Base-by-base conservation (phyloP, 139 green algal genomes). In the Desmodesmus armatus region DNA sequence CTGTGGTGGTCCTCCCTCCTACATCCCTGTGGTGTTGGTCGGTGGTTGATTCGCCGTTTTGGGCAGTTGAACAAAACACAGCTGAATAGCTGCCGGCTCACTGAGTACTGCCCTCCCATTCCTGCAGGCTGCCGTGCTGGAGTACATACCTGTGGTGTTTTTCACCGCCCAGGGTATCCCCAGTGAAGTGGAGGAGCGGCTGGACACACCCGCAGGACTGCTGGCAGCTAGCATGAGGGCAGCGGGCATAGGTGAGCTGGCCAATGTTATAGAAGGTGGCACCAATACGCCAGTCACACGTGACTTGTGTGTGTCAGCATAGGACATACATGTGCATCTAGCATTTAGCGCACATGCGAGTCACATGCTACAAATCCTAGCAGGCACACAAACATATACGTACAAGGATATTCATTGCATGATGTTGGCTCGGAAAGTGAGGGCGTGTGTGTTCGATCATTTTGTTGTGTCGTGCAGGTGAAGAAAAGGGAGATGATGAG, bases 111-210 rank as follows among this genome's bases (percentile, higher is more conserved):
- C n/a, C n/a, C n/a, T n/a, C n/a, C n/a, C n/a, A n/a, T 92, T 89
- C 39, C 25, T 29, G 37, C 88, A 92, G 19, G 51, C 85, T 17
- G 75, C 87, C 0, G 92, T 96, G 69, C 84, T 93, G 37, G 81
- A 78, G 60, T 92, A 93, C 85, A 93, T 96, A 29, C 96, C 96
- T 3, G 95, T 98, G 3, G 94, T 98, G 23, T 98, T 98, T 85
- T 98, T 98, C 88, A 98, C 93, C 0, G 83, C 92, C 27, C 86
- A 89, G 23, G 96, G 96, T 71, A 95, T 98, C 47, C 96, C 96
- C 1, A 93, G 92, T 2, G 95, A 98, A 85, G 87, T 94, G 63
- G 67, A 85, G 47, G 67, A 84, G 76, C 82, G 87, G 62, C 75
- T 89, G 47, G 88, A 94, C 79, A 92, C 90, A 9, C 62, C 82